phyloP scores from a whole-genome alignment of 2,329 filamentous ascomycete genomes.

The Aspergillus pseudonomiae region DNA sequence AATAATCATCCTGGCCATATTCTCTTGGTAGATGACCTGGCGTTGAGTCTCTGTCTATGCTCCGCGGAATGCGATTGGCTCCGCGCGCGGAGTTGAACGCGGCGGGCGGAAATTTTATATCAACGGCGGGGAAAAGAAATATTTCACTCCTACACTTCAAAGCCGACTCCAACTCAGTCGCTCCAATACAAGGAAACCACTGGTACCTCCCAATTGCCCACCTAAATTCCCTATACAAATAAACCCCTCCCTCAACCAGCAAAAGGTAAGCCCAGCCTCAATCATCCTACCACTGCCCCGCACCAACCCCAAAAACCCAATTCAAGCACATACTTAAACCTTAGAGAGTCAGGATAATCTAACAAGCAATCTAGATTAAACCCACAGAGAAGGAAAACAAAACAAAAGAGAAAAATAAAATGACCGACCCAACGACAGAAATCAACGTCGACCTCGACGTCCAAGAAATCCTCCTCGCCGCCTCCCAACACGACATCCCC shows the following conservation, averaged over 20 bases:
- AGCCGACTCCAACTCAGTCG: not conserved
- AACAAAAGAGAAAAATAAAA: constrained; percentile 14
- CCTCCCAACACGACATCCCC: constrained; percentile 68
- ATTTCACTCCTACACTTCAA: not conserved
- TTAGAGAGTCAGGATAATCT: not conserved
- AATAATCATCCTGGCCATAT: constrained; percentile 18
- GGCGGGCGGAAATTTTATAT: constrained; percentile 35
- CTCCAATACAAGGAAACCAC: not conserved
- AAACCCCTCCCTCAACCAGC: not conserved
- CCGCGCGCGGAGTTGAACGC: constrained; percentile 31
- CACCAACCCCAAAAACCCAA: constrained; percentile 7
- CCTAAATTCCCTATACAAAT: not conserved
- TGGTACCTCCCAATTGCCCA: not conserved
- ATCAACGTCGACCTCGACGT: constrained; percentile 44
- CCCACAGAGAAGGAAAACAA: not conserved
- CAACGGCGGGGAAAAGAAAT: not conserved
- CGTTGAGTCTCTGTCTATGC: not conserved
- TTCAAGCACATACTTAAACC: not conserved
- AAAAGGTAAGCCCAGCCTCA: not conserved
- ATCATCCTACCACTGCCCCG: not conserved
- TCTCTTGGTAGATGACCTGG: not conserved
- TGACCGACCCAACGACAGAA: constrained; percentile 29
- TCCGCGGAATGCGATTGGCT: constrained; percentile 5
- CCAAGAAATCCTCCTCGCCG: constrained; percentile 67
- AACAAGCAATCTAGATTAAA: not conserved